Evolutionary conservation across 345 rosid species (phyloP).

Genomic region (Punica granatum): DNA sequence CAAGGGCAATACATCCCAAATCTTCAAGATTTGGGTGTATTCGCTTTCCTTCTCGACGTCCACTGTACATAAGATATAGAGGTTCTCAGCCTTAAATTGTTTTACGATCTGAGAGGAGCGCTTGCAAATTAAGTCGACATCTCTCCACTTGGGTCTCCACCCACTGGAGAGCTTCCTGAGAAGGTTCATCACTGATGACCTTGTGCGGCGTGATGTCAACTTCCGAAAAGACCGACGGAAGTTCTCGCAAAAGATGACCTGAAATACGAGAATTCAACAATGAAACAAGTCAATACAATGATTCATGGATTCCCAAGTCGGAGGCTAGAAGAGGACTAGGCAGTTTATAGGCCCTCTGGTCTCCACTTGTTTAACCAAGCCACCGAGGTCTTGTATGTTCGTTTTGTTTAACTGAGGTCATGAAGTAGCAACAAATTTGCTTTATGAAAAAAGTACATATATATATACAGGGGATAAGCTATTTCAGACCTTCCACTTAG

Average conservation of each 20-base stretch:
- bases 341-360: too few relatives aligned
- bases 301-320: background rate
- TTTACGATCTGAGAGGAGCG: conserved; percentile 32
- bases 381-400: background rate
- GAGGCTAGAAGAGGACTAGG: too few relatives aligned
- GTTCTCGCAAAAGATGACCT: conserved; percentile 46
- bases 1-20: conserved; percentile 44
- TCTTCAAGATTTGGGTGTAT: conserved; percentile 38
- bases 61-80: conserved; percentile 31
- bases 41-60: conserved; percentile 29
- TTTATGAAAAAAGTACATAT: too few relatives aligned
- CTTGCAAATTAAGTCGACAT: conserved; percentile 22
- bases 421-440: too few relatives aligned
- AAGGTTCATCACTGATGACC: conserved; percentile 21
- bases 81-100: conserved; percentile 30
- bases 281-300: background rate
- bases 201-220: conserved; percentile 16
- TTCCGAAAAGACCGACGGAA: conserved; percentile 42
- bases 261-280: background rate
- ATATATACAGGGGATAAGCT: background rate
- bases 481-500: conserved; percentile 43
- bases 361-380: too few relatives aligned
- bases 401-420: too few relatives aligned
- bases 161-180: conserved; percentile 36
- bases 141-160: conserved; percentile 40